Evolutionary conservation across 164 flowering plant genomes (phyloP).

Genomic region (Akebia trifoliata): DNA sequence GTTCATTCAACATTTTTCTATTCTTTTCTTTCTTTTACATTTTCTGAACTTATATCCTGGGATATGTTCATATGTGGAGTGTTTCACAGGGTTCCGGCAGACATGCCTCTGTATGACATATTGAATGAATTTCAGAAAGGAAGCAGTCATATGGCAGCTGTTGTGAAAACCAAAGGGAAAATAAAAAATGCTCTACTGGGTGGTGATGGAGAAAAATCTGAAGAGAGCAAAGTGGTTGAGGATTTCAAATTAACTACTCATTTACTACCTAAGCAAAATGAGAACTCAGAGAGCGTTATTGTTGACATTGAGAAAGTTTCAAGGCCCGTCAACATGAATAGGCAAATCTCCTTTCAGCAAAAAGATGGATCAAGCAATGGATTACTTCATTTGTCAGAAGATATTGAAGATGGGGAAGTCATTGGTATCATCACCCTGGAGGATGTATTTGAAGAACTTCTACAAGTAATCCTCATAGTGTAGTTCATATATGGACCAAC

Average conservation of each 20-base stretch:
- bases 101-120: slow-evolving; percentile 97
- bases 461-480: slow-evolving; percentile 68
- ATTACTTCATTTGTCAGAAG: slow-evolving; percentile 38
- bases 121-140: slow-evolving; percentile 96
- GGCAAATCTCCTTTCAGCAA: slow-evolving; percentile 20
- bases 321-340: slow-evolving; percentile 16
- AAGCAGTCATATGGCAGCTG: slow-evolving; percentile 99
- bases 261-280: slow-evolving; percentile 41
- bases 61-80: slow-evolving; percentile 1
- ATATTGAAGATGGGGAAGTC: slow-evolving; percentile 87
- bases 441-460: slow-evolving; percentile 99
- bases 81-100: slow-evolving; percentile 83
- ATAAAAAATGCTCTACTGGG: slow-evolving; percentile 26
- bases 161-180: slow-evolving; percentile 65
- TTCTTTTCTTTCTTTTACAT: no score
- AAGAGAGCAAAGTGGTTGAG: slow-evolving; percentile 23
- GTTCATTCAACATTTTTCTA: slow-evolving; percentile 5
- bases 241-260: slow-evolving; percentile 52
- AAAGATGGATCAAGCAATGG: slow-evolving; percentile 31
- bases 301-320: slow-evolving; percentile 59
- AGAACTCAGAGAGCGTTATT: slow-evolving; percentile 33
- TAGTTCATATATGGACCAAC: no score
- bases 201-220: slow-evolving; percentile 39
- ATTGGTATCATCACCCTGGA: slow-evolving; percentile 95
- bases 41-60: neutral